Evolutionary conservation across 495 filamentous ascomycete genomes (phyloP), one percentile per base, ranked within the genome.

Genomic region (Aspergillus avenaceus): DNA sequence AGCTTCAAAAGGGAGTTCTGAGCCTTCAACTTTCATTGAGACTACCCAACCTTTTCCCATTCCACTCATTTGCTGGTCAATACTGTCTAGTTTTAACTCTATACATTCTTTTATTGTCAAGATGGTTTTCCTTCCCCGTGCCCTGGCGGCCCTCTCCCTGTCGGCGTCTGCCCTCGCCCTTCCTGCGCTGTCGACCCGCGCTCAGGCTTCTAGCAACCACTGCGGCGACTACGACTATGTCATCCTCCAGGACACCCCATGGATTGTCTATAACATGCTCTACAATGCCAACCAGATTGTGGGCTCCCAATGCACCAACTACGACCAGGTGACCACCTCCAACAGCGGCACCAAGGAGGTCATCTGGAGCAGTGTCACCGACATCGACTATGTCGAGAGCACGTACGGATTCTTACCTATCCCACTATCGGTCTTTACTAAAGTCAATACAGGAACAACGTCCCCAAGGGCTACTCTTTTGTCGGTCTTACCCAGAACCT

Each of bases 201-300:
- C 29, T 11, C 38, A 50, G 21, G 31, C 45, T 8, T 42, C 50
- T 11, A 40, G 32, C 50, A 16, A 41, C 11, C 53, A 60, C 14
- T 72, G 68, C 54, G 68, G 68, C 8, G 53, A 61, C 23, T 47
- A 65, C 11, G 54, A 66, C 42, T 56, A 60, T 32, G 24, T 59
- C 4, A 63, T 67, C 43, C 46, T 72, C 0, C 45, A 58, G 13
- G 61, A 64, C 22, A 65, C 61, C 26, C 62, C 60, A 11, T 68
- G 63, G 66, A 68, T 69, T 19, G 68, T 72, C 14, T 67, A 59
- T 55, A 72, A 69, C 58, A 70, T 67, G 53, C 63, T 70, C 38
- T 72, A 69, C 53, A 64, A 63, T 43, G 58, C 63, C 8, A 51
- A 53, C 37, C 41, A 51, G 53, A 55, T 50, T 1, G 47, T 47